Evolutionary conservation across 352 stramenopile species (phyloP).

Genomic region (Phytophthora pinifolia): DNA sequence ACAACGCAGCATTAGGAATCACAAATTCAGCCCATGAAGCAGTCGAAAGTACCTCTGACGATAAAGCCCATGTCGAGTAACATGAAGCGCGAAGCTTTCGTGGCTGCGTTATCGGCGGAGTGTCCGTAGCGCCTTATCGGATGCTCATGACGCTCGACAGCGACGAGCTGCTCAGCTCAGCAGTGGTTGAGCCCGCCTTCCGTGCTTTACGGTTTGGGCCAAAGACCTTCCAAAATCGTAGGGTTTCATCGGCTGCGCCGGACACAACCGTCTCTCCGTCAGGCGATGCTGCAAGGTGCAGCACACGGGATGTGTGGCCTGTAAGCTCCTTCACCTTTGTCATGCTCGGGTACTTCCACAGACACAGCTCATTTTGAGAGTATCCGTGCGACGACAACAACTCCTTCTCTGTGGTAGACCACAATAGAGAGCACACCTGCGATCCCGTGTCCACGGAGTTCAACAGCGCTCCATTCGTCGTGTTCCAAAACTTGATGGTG

Average conservation of each 20-base stretch:
- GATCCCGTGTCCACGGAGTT: constrained; percentile 97
- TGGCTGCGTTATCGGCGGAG: constrained; percentile 9
- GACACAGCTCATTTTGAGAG: constrained; percentile 96
- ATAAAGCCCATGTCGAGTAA: constrained; percentile 9
- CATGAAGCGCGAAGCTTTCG: constrained; percentile 13
- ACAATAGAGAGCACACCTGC: constrained; percentile 97
- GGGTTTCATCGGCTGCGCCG: constrained; percentile 97
- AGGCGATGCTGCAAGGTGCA: constrained; percentile 97
- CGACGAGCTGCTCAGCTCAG: constrained; percentile 62
- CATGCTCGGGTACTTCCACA: constrained; percentile 99
- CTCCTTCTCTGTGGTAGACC: constrained; percentile 93
- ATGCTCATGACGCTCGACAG: constrained; percentile 85
- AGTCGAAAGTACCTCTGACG: constrained; percentile 7
- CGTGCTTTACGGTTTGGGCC: constrained; percentile 79
- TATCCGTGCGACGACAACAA: constrained; percentile 98
- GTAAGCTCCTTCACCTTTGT: constrained; percentile 97
- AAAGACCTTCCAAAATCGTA: constrained; percentile 99
- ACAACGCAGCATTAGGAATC: constrained; percentile 5
- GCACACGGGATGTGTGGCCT: constrained; percentile 95
- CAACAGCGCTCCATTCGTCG: constrained; percentile 92
- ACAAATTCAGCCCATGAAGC: constrained; percentile 1
- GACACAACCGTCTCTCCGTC: constrained; percentile 97
- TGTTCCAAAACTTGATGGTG: constrained; percentile 99
- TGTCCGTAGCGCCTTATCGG: constrained; percentile 42
- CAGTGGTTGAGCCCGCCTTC: constrained; percentile 54